These are phyloP conservation scores for Scheffersomyces illinoinensis DNA, from an alignment of 1,139 yeast species.

Conservation along the genomic window DNA sequence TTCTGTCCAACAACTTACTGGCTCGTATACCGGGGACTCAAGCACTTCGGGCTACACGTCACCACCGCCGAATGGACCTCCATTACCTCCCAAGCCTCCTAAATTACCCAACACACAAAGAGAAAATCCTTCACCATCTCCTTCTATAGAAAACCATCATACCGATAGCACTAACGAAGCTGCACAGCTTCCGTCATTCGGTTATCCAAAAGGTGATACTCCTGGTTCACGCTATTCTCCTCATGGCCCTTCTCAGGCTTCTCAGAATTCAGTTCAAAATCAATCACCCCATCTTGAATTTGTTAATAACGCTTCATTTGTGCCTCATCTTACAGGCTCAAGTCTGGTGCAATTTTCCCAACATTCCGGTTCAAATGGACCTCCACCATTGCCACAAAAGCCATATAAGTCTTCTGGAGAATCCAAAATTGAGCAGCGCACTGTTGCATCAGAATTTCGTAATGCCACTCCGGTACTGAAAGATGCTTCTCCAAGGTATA, in stretches of 20 bases:
- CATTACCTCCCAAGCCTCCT: constrained; percentile 45
- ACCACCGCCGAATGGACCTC: constrained; percentile 31
- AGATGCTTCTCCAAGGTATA: background rate
- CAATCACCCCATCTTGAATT: background rate
- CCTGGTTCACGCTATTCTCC: background rate
- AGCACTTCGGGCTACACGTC: background rate
- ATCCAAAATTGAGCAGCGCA: background rate
- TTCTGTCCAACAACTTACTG: background rate
- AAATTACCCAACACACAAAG: background rate
- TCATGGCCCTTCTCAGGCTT: background rate
- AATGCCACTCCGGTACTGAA: background rate
- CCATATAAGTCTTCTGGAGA: background rate
- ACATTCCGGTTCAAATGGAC: background rate
- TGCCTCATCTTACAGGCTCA: background rate
- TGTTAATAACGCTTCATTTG: background rate
- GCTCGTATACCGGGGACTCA: background rate
- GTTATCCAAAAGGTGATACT: background rate
- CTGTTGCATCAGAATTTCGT: background rate
- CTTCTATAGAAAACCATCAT: background rate
- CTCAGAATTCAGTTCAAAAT: background rate
- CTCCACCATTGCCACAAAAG: background rate
- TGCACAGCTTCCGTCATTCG: background rate
- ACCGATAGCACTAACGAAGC: background rate
- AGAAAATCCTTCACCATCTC: background rate
- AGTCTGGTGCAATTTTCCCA: background rate